A percentile compares a stretch with the other conserved stretches of the same genome.
These are phyloP conservation scores for Myxozyma vanderwaltii DNA, from an alignment of 805 yeast species.

Conservation along the genomic window DNA sequence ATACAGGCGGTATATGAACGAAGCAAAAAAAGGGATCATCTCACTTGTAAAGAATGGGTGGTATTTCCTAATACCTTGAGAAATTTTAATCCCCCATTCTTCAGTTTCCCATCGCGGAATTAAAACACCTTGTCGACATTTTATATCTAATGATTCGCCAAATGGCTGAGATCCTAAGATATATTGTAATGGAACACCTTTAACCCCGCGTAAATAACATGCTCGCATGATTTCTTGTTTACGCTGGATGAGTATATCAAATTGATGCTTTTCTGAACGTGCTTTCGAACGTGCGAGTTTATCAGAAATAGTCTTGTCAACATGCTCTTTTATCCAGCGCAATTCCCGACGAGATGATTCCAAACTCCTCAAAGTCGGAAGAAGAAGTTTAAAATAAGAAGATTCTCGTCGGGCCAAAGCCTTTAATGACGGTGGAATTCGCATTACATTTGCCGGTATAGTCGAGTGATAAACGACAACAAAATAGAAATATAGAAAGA, in stretches of 20 bases:
- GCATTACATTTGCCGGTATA: conserved; percentile 24
- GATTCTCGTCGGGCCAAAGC: conserved; percentile 27
- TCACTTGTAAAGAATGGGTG: conserved; percentile 15
- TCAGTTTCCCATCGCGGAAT: conserved; percentile 97
- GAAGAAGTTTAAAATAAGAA: conserved; percentile 33
- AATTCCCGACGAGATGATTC: conserved; percentile 57
- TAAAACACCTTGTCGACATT: conserved; percentile 65
- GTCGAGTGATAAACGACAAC: neutral
- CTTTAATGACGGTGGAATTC: conserved; percentile 29
- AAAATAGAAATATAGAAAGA: neutral
- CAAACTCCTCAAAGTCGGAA: conserved; percentile 35
- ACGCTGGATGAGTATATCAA: neutral
- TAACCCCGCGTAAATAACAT: conserved; percentile 66
- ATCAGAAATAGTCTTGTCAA: conserved; percentile 36
- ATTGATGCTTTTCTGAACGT: neutral
- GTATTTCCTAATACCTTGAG: conserved; percentile 1
- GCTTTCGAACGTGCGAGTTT: neutral
- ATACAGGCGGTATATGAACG: neutral
- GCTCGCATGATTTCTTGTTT: neutral
- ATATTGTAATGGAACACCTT: conserved; percentile 76
- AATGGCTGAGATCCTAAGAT: conserved; percentile 86
- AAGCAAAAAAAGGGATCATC: neutral
- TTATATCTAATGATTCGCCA: conserved; percentile 58
- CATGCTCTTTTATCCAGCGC: conserved; percentile 63
- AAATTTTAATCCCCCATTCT: conserved; percentile 62